Evolutionary conservation across 164 flowering plant genomes (phyloP).

Genomic region (Tetracentron sinense): DNA sequence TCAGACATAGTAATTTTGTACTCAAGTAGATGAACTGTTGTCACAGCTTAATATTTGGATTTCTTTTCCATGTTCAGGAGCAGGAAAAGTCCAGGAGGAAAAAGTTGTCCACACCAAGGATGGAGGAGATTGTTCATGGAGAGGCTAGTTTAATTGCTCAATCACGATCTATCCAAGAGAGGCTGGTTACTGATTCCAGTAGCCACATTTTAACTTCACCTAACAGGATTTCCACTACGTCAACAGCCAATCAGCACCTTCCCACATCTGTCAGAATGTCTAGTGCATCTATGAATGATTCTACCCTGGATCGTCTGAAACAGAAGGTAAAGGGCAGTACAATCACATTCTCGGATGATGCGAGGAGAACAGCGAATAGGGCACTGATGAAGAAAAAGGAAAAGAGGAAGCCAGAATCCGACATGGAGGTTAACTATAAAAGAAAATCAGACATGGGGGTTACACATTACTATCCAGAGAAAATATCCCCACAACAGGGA

Average conservation of each 20-base stretch:
- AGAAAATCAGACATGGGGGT: slow-evolving; percentile 27
- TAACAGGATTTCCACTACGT: slow-evolving; percentile 22
- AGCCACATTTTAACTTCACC: slow-evolving; percentile 19
- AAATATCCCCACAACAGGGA: slow-evolving; percentile 22
- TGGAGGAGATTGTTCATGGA: slow-evolving; percentile 31
- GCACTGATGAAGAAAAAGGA: slow-evolving; percentile 38
- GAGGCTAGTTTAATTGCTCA: slow-evolving; percentile 33
- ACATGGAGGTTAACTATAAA: no score
- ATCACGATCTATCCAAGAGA: slow-evolving; percentile 30
- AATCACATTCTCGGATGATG: slow-evolving; percentile 26
- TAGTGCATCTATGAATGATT: slow-evolving; percentile 22
- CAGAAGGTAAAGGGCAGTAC: slow-evolving; percentile 38
- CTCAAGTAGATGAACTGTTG: no score
- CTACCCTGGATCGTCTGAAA: slow-evolving; percentile 28
- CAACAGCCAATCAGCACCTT: slow-evolving; percentile 12
- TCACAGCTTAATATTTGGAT: not conserved
- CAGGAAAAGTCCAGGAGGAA: slow-evolving; percentile 44
- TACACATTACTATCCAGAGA: slow-evolving; percentile 33
- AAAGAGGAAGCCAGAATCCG: slow-evolving; percentile 42
- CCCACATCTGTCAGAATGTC: slow-evolving; percentile 17
- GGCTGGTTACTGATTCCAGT: slow-evolving; percentile 29
- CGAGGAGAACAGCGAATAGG: slow-evolving; percentile 24
- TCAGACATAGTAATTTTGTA: no score
- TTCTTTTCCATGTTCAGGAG: slow-evolving; percentile 30
- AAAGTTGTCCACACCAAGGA: slow-evolving; percentile 32